A percentile compares a stretch with the other conserved stretches of the same genome.
These are phyloP conservation scores for Incumbomyces delicatus DNA, from an alignment of 2,329 filamentous ascomycete species.

Conservation along the genomic window DNA sequence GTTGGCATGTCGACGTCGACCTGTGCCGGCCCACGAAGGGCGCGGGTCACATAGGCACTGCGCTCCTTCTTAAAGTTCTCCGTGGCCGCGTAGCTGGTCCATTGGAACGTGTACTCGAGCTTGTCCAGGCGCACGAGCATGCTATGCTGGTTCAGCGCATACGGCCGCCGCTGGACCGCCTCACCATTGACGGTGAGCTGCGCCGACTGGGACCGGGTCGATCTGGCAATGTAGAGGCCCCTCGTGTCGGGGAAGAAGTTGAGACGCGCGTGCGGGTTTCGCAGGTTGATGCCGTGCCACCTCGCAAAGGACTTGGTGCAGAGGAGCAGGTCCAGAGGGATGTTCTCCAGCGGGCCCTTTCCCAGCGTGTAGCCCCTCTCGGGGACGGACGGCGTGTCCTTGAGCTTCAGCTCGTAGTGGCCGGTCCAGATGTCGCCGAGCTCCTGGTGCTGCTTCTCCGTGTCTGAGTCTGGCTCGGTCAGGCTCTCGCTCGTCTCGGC, in stretches of 20 bases:
- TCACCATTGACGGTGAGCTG: conserved; percentile 1
- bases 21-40: too few species aligned
- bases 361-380: too few species aligned
- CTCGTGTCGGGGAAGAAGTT: neutral
- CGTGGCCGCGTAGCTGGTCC: neutral
- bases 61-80: neutral
- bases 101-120: neutral
- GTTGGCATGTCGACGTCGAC: neutral
- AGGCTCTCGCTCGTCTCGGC: neutral
- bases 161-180: neutral
- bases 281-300: too few species aligned
- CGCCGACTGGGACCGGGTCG: neutral
- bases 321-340: too few species aligned
- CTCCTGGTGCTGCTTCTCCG: neutral
- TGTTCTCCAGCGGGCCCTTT: too few species aligned
- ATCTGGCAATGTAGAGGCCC: neutral
- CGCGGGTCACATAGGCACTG: neutral
- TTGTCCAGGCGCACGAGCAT: neutral
- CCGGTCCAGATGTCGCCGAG: neutral
- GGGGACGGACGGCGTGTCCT: neutral
- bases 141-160: neutral
- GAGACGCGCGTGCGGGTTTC: neutral
- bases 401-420: neutral
- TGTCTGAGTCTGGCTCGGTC: neutral
- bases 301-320: too few species aligned